Base-by-base conservation (phyloP, 164 flowering plant species). In the Nymphaea colorata region DNA sequence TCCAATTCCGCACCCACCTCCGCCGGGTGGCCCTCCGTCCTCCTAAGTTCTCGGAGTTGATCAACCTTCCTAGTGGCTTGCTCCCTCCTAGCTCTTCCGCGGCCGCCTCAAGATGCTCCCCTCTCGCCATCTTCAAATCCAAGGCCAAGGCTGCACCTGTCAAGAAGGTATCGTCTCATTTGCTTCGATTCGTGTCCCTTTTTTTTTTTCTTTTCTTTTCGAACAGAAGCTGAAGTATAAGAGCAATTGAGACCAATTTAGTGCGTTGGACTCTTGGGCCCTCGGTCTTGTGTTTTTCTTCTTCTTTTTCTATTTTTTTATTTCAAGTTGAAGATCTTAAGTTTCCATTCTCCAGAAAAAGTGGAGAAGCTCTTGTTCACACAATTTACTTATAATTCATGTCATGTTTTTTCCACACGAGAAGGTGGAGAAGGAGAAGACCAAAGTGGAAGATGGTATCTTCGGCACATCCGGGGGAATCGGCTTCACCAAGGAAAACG, bases 401-500 rank as follows among this genome's bases (percentile, higher is more conserved):
- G 14, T 41, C 43, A 25, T 16, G 6, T 4, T 18, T 66, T 5
- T 11, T 17, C 3, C 36, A 25, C 36, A 25, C 36, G 36, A 25
- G 36, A 25, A 6, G 12, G 12, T 6, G 16, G 25, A 6, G 6
- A 72, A 74, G 75, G 70, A 80, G 25, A 88, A 87, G 84, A 77
- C 69, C 2, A 77, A 87, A 81, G 93, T 87, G 44, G 97, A 94
- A 73, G 96, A 89, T 81, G 98, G 97, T 3, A 81, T 93, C 18
- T 91, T 93, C 74, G 98, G 98, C 3, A 93, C 98, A 2, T 93
- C 98, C 2, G 97, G 98, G 3, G 98, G 98, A 15, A 88, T 91
- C 76, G 98, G 98, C 15, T 94, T 94, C 74, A 94, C 98, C 2
- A 94, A 94, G 79, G 84, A 87, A 77, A 94, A 94, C 66, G 98